Evolutionary conservation across 202 grass and related monocot genomes (phyloP).

Genomic region (Zizania palustris): DNA sequence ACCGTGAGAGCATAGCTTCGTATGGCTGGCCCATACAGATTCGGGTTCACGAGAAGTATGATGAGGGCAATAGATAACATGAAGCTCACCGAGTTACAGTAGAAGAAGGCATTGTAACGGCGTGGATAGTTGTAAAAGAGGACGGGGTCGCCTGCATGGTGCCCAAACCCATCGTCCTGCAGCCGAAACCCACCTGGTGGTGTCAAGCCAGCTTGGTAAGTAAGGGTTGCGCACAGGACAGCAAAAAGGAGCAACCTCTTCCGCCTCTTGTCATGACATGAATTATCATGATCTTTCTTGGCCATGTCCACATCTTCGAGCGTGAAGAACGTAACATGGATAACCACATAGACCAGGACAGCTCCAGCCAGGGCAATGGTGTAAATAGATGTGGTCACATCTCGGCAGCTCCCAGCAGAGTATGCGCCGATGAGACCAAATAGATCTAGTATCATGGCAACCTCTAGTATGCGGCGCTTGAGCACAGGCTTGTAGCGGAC

Average conservation of each 20-base stretch:
- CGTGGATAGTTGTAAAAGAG: neutral
- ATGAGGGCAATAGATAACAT: slow-evolving; percentile 44
- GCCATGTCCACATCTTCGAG: neutral
- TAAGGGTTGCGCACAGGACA: slow-evolving; percentile 26
- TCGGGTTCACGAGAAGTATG: slow-evolving; percentile 35
- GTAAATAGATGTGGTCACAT: neutral
- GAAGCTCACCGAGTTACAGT: slow-evolving; percentile 41
- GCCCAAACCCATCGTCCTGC: neutral
- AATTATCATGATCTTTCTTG: neutral
- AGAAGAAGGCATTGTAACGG: slow-evolving; percentile 45
- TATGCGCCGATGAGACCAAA: slow-evolving; percentile 43
- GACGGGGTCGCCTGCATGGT: slow-evolving; percentile 26
- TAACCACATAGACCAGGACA: slow-evolving; percentile 25
- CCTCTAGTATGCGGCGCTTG: slow-evolving; percentile 29
- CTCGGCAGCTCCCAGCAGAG: slow-evolving; percentile 33
- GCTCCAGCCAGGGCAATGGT: slow-evolving; percentile 3
- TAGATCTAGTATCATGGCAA: slow-evolving; percentile 30
- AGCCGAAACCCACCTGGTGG: slow-evolving; percentile 41
- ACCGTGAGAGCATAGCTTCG: slow-evolving; percentile 20
- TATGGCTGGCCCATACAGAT: slow-evolving; percentile 8
- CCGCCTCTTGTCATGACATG: slow-evolving; percentile 18
- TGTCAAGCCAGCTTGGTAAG: slow-evolving; percentile 49
- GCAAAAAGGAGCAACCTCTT: slow-evolving; percentile 35
- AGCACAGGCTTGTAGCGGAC: neutral
- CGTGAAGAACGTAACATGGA: slow-evolving; percentile 26